A percentile compares a stretch with the other conserved stretches of the same genome.
These are phyloP conservation scores for Malus fusca DNA, from an alignment of 306 rosid species.

Conservation along the genomic window DNA sequence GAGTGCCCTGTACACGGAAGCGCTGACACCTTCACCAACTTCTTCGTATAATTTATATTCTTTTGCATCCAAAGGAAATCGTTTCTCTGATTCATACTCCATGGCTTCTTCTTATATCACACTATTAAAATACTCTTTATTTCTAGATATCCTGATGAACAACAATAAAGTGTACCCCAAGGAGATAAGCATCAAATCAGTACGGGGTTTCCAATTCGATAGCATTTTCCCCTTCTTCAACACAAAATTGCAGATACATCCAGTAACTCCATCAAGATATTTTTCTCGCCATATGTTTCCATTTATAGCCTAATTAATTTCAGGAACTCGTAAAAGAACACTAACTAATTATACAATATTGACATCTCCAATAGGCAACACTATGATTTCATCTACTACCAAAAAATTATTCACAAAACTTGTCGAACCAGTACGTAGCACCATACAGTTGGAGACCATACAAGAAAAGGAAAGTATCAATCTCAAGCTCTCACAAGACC, in stretches of 20 bases:
- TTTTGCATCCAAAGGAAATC: constrained; percentile 66
- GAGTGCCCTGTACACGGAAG: constrained; percentile 83
- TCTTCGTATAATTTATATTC: constrained; percentile 91
- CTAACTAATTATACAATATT: neutral
- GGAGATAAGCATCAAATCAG: constrained; percentile 27
- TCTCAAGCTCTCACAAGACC: constrained; percentile 2
- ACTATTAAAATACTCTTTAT: constrained; percentile 25
- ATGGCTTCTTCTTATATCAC: constrained; percentile 51
- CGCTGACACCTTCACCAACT: constrained; percentile 98
- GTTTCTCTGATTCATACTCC: constrained; percentile 54
- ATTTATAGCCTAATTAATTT: constrained; percentile 19
- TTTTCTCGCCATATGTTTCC: constrained; percentile 12
- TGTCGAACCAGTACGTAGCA: neutral
- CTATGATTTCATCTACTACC: neutral
- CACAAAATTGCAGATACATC: constrained; percentile 19
- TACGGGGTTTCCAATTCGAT: constrained; percentile 25
- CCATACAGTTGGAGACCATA: neutral
- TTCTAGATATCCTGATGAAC: constrained; percentile 17
- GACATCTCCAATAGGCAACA: neutral
- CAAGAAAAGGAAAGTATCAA: neutral
- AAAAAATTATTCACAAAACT: neutral
- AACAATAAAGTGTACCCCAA: constrained; percentile 17
- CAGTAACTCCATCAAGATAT: constrained; percentile 25
- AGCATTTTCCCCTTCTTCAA: constrained; percentile 42
- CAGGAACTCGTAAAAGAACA: neutral